Evolutionary conservation across 768 basidiomycete genomes (phyloP).

Genomic region (Suillus subaureus): DNA sequence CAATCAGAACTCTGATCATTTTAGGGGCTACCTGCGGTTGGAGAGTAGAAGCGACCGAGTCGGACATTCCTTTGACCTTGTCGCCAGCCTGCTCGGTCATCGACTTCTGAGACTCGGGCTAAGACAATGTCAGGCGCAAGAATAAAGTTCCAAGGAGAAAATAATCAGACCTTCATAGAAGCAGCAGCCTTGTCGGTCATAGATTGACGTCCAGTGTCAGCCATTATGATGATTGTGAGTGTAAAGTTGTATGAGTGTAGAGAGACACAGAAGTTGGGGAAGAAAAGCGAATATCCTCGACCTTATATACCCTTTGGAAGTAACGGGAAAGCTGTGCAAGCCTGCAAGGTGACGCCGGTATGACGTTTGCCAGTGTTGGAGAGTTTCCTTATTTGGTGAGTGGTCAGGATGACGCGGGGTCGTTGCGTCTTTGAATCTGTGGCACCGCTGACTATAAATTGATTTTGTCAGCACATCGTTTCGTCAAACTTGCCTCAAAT

Average conservation of each 20-base stretch:
- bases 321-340: neutral
- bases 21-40: constrained; percentile 46
- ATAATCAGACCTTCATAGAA: constrained; percentile 47
- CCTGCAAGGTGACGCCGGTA: constrained; percentile 11
- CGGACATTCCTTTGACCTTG: constrained; percentile 47
- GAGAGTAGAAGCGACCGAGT: constrained; percentile 48
- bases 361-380: constrained; percentile 5
- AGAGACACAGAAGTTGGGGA: neutral
- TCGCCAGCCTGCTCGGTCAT: constrained; percentile 53
- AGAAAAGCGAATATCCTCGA: neutral
- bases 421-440: too few species aligned
- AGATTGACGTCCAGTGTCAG: constrained; percentile 58
- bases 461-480: too few species aligned
- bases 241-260: neutral
- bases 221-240: constrained; percentile 40
- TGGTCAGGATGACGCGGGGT: neutral
- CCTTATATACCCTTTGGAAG: constrained; percentile 13
- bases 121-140: neutral
- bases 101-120: constrained; percentile 66
- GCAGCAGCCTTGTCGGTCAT: constrained; percentile 58
- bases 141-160: too few species aligned
- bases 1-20: too few species aligned
- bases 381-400: constrained; percentile 5
- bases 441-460: too few species aligned
- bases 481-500: too few species aligned